Evolutionary conservation across 1,139 yeast species (phyloP).

Genomic region (Yamadazyma spencermartinsiae): DNA sequence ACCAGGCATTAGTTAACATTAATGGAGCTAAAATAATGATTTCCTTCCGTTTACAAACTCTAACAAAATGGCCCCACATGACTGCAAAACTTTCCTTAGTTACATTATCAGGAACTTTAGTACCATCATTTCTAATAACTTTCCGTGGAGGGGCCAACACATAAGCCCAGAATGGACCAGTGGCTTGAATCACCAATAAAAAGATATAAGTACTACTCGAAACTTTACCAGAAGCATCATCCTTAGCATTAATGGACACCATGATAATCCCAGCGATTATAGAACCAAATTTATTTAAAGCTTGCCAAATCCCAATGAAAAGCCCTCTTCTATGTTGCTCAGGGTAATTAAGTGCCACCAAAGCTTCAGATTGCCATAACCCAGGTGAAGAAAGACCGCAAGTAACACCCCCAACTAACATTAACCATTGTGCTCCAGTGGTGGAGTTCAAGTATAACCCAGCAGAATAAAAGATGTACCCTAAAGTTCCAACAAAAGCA

Average conservation of each 20-base stretch:
- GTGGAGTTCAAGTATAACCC: constrained; percentile 23
- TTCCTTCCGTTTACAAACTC: constrained; percentile 12
- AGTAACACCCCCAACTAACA: constrained; percentile 20
- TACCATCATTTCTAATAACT: constrained; percentile 18
- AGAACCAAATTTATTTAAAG: constrained; percentile 21
- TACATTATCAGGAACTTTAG: constrained; percentile 13
- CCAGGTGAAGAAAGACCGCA: constrained; percentile 22
- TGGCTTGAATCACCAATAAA: constrained; percentile 21
- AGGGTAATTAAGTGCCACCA: constrained; percentile 22
- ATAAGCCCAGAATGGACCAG: constrained; percentile 19
- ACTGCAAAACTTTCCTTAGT: constrained; percentile 9
- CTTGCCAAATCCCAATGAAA: constrained; percentile 24
- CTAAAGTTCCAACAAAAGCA: constrained; percentile 19
- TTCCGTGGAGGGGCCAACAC: constrained; percentile 21
- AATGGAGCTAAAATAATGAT: constrained; percentile 9
- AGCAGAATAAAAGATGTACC: constrained; percentile 23
- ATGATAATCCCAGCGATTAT: constrained; percentile 22
- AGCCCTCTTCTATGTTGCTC: constrained; percentile 19
- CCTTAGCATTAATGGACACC: constrained; percentile 17
- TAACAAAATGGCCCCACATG: constrained; percentile 11
- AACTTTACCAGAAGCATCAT: constrained; percentile 16
- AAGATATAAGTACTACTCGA: constrained; percentile 22
- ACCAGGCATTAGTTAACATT: constrained; percentile 17
- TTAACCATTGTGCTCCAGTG: constrained; percentile 21
- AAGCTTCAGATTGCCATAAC: constrained; percentile 24